Evolutionary conservation across 2,329 filamentous ascomycete genomes (phyloP), one percentile per base, ranked within the genome.

Genomic region (Pseudopithomyces maydicus): DNA sequence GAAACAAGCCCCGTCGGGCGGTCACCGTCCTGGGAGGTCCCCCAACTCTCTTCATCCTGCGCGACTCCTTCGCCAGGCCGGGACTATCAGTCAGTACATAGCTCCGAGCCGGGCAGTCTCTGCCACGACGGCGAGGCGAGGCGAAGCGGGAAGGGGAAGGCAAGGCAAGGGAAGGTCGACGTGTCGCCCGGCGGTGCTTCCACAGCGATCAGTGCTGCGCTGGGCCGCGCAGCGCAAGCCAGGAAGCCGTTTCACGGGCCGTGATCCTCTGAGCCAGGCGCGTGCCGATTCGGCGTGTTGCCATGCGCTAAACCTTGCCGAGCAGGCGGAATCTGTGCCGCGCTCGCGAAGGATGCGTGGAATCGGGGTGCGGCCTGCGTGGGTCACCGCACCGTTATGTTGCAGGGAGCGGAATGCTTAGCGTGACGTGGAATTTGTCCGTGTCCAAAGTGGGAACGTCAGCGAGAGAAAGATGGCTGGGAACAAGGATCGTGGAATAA

Each of bases 401-500:
- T 19, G 32, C 45, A 48, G 45, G 45, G 45, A 38, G 45, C 45
- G 45, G 45, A 20, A 19, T 11, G 32, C 10, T 29, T 48, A 48
- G 45, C 45, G 45, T 33, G 32, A 14, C 17, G 10, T 48, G n/a
- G 45, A 33, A 48, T 20, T 32, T 51, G 41, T 17, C 48, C 48
- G 41, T 19, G 14, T 48, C 23, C 15, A 32, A 48, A 32, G n/a
- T 38, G 36, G 48, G n/a, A 23, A 55, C 52, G 52, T 55, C 26
- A 29, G 47, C 38, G n/a, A 32, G 22, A 26, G 50, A 45, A 46
- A 33, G 26, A 38, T 47, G 52, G 48, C 52, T 56, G 52, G 52
- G 49, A 20, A 33, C 51, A 52, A 43, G 56, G 26, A 36, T 53
- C 17, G 36, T 26, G 35, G 32, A 45, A 58, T 58, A 63, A 61